A percentile compares a stretch with the other conserved stretches of the same genome.
Evolutionary conservation across 768 basidiomycete species (phyloP).

Genomic region (Suillus bovinus): DNA sequence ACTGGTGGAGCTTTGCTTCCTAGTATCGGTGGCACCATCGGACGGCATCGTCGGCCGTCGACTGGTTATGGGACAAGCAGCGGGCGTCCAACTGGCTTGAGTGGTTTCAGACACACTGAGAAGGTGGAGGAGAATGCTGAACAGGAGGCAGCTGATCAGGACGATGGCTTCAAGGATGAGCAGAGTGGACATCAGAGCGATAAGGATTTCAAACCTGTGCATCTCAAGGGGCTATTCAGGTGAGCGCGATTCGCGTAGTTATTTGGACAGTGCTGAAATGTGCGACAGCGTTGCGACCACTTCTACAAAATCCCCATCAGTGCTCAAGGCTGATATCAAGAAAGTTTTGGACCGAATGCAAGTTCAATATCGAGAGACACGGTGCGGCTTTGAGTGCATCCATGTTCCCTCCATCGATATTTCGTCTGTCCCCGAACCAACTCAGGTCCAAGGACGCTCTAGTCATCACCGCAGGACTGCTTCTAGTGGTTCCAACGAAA

Average conservation of each 20-base stretch:
- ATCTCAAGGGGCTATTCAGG: constrained; percentile 96
- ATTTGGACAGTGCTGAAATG: constrained; percentile 8
- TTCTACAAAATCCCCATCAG: constrained; percentile 79
- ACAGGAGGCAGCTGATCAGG: constrained; percentile 36
- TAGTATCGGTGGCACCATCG: constrained; percentile 55
- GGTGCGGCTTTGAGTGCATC: constrained; percentile 93
- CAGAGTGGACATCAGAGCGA: constrained; percentile 52
- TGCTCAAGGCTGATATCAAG: constrained; percentile 82
- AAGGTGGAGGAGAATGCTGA: constrained; percentile 51
- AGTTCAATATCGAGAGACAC: constrained; percentile 89
- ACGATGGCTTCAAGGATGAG: constrained; percentile 49
- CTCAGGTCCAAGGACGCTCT: constrained; percentile 28
- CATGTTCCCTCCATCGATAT: constrained; percentile 94
- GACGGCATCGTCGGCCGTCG: constrained; percentile 69
- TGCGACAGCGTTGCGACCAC: constrained; percentile 84
- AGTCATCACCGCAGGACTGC: constrained; percentile 43
- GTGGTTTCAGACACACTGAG: constrained; percentile 51
- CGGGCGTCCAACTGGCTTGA: constrained; percentile 37
- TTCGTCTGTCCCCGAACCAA: constrained; percentile 58
- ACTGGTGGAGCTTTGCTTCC: constrained; percentile 62
- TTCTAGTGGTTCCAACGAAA: constrained; percentile 55
- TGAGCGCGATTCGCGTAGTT: constrained; percentile 33
- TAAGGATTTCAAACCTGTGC: constrained; percentile 90
- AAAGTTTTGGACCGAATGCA: constrained; percentile 92
- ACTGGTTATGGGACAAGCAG: constrained; percentile 51